Evolutionary conservation across 306 rosid genomes (phyloP).

Genomic region (Ammopiptanthus mongolicus): DNA sequence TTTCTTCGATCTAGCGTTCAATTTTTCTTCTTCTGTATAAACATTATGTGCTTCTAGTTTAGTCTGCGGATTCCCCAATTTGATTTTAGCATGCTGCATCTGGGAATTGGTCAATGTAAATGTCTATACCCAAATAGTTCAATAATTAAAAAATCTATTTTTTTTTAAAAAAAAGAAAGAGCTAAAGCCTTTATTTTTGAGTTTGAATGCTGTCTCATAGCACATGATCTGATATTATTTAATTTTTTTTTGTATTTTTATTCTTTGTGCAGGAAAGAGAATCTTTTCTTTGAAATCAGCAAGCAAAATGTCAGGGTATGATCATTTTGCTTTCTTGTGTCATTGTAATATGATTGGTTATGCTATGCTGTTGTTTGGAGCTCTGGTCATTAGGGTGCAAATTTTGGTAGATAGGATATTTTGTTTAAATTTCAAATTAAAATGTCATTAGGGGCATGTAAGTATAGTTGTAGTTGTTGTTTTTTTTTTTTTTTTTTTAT

Average conservation of each 20-base stretch:
- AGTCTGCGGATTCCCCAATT: neutral
- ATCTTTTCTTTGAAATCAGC: neutral
- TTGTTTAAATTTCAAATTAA: neutral
- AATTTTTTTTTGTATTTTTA: neutral
- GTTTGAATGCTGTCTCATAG: neutral
- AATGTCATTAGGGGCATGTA: neutral
- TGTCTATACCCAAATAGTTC: neutral
- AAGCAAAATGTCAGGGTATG: slow-evolving; percentile 39
- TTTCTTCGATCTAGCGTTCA: too few relatives aligned
- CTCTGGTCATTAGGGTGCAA: neutral
- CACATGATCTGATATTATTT: neutral
- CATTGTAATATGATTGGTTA: neutral
- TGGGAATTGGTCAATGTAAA: neutral
- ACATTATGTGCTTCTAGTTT: too few relatives aligned
- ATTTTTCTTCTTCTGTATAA: too few relatives aligned
- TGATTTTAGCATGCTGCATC: neutral
- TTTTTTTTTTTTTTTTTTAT: too few relatives aligned
- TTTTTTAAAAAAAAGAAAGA: neutral
- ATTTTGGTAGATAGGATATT: neutral
- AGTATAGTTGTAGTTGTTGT: neutral
- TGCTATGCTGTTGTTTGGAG: neutral
- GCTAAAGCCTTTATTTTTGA: neutral
- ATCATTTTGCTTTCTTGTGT: neutral
- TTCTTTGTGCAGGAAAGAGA: slow-evolving; percentile 32
- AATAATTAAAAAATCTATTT: neutral